A percentile compares a stretch with the other conserved stretches of the same genome.
phyloP scores from a whole-genome alignment of 1,139 yeast genomes.

The Yamadazyma oceani region DNA sequence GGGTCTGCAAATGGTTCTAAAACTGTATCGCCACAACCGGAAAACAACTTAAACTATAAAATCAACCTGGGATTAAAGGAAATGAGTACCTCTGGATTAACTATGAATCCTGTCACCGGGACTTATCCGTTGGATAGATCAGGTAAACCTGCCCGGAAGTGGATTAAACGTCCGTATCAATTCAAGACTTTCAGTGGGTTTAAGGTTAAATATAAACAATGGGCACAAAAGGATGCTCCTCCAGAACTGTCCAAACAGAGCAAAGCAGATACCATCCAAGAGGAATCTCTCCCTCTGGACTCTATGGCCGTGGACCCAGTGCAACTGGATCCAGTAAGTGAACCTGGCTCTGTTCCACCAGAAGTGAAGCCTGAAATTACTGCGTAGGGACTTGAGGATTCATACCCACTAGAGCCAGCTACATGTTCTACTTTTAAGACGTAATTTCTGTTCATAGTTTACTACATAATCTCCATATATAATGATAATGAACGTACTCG shows the following conservation, averaged over 20 bases:
- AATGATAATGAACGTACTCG: constrained; percentile 1
- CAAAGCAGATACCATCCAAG: not conserved
- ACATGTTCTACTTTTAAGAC: too few relatives aligned
- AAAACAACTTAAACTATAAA: constrained; percentile 20
- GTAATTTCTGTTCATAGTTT: too few relatives aligned
- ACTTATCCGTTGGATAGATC: constrained; percentile 43
- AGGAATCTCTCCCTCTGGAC: constrained; percentile 1
- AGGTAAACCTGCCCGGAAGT: constrained; percentile 50
- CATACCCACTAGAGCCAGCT: too few relatives aligned
- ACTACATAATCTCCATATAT: not conserved
- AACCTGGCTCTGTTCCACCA: not conserved
- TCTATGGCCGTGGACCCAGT: not conserved
- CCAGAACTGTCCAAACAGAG: not conserved
- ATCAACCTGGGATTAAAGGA: constrained; percentile 45
- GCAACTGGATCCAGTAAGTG: not conserved
- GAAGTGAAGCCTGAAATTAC: not conserved
- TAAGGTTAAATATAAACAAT: constrained; percentile 36
- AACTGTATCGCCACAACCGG: constrained; percentile 19
- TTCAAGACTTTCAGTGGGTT: constrained; percentile 65
- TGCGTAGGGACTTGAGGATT: not conserved
- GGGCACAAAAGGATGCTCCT: not conserved
- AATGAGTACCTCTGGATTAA: constrained; percentile 42
- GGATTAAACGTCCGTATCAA: constrained; percentile 48
- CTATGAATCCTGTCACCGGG: constrained; percentile 36
- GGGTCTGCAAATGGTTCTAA: constrained; percentile 10